phyloP scores from a whole-genome alignment of 2,329 filamentous ascomycete species.

The Epichloe elymi region DNA sequence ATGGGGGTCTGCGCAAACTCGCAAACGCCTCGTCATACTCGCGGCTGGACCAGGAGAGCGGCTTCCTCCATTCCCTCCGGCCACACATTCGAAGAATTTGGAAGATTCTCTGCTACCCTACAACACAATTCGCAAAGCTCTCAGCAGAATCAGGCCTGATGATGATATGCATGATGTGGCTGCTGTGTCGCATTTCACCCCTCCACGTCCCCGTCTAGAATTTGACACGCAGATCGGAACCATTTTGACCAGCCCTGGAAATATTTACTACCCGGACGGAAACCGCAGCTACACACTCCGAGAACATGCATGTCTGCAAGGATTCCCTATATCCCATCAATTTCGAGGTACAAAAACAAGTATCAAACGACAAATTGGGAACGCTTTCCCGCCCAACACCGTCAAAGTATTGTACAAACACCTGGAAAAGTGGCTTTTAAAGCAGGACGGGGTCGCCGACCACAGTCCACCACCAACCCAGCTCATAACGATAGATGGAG shows the following conservation, averaged over 20 bases:
- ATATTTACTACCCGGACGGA: constrained; percentile 54
- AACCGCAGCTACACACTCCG: constrained; percentile 48
- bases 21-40: constrained; percentile 42
- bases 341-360: constrained; percentile 34
- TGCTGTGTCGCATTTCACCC: constrained; percentile 14
- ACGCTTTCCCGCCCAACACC: constrained; percentile 57
- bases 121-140: constrained; percentile 30
- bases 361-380: constrained; percentile 57
- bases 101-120: constrained; percentile 23
- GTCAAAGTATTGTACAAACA: constrained; percentile 38
- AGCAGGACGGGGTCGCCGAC: constrained; percentile 24
- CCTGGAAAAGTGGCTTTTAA: constrained; percentile 31
- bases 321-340: constrained; percentile 48
- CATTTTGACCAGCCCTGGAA: constrained; percentile 51
- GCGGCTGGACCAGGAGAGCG: constrained; percentile 54
- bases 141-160: constrained; percentile 20
- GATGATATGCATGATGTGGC: constrained; percentile 28
- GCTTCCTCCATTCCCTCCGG: constrained; percentile 50
- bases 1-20: constrained; percentile 37
- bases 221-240: constrained; percentile 36
- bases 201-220: constrained; percentile 27
- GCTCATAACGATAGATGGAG: constrained; percentile 12
- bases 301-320: constrained; percentile 57
- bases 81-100: constrained; percentile 41
- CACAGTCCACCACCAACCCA: constrained; percentile 10